Conservation (phyloP, 1,284 basidiomycete species). For the Rhodotorula sp. region DNA sequence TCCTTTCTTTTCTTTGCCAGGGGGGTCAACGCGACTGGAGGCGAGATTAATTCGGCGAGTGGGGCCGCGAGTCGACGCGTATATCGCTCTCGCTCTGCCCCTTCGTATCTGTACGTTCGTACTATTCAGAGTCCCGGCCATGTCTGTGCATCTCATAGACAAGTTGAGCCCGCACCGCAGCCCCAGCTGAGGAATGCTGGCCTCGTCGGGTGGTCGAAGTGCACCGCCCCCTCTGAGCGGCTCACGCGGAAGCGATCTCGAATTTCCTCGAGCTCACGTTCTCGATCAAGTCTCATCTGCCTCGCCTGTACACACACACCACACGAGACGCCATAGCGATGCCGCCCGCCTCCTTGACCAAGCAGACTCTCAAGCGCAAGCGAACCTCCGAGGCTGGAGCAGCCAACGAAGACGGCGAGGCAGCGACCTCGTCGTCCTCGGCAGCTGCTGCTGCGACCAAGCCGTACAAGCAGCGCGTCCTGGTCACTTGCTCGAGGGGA, state of each 20-base stretch:
- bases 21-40: too few species aligned
- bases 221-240: background rate
- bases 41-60: too few species aligned
- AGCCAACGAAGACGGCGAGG: conserved; percentile 13
- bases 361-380: conserved; percentile 39
- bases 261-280: background rate
- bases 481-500: conserved; percentile 89
- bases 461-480: conserved; percentile 61
- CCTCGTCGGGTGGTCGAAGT: background rate
- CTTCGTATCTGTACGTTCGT: too few species aligned
- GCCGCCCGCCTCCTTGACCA: conserved; percentile 28
- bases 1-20: too few species aligned
- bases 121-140: too few species aligned
- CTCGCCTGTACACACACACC: background rate
- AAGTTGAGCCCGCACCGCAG: too few species aligned
- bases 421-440: conserved; percentile 1
- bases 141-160: too few species aligned
- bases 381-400: conserved; percentile 10
- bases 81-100: too few species aligned
- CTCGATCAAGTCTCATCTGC: background rate
- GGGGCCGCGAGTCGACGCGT: too few species aligned
- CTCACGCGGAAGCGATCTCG: background rate
- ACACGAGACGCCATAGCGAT: conserved; percentile 1
- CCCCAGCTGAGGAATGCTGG: too few species aligned
- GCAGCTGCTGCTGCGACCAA: background rate